Conservation (phyloP, 225 moss, liverwort and hornwort species). For the Polytrichum formosum region DNA sequence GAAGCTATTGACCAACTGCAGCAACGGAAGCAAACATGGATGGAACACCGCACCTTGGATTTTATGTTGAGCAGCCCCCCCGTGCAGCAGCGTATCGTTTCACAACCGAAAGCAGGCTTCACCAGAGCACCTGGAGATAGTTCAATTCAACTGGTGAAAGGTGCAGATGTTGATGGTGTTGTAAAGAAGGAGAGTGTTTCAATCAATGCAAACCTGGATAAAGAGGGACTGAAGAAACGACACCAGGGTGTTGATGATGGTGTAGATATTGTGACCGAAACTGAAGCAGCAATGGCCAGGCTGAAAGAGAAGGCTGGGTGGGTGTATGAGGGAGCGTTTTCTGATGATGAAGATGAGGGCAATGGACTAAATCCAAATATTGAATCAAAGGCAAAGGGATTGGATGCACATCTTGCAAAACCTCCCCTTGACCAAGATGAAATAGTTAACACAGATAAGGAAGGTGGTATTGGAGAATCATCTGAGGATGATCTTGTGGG, state of each 20-base stretch:
- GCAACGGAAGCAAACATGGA: slow-evolving; percentile 77
- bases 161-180: slow-evolving; percentile 20
- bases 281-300: slow-evolving; percentile 80
- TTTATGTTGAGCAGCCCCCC: slow-evolving; percentile 92
- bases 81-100: slow-evolving; percentile 81
- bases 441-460: slow-evolving; percentile 35
- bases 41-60: slow-evolving; percentile 72
- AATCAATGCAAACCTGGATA: slow-evolving; percentile 22
- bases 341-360: slow-evolving; percentile 48
- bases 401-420: slow-evolving; percentile 14
- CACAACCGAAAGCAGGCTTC: slow-evolving; percentile 69
- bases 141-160: slow-evolving; percentile 37
- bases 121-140: slow-evolving; percentile 29
- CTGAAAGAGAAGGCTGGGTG: slow-evolving; percentile 86
- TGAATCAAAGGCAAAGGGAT: slow-evolving; percentile 17
- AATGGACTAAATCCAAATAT: slow-evolving; percentile 3
- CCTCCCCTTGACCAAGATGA: slow-evolving; percentile 27
- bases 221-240: slow-evolving; percentile 28
- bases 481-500: slow-evolving; percentile 42
- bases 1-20: slow-evolving; percentile 83
- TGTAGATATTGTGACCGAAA: slow-evolving; percentile 49
- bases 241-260: slow-evolving; percentile 29
- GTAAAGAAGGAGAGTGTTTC: slow-evolving; percentile 13
- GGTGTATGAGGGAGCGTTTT: slow-evolving; percentile 91
- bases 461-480: slow-evolving; percentile 20